Conservation (phyloP, 805 yeast species). For the Cyberlindnera sargentensis region DNA sequence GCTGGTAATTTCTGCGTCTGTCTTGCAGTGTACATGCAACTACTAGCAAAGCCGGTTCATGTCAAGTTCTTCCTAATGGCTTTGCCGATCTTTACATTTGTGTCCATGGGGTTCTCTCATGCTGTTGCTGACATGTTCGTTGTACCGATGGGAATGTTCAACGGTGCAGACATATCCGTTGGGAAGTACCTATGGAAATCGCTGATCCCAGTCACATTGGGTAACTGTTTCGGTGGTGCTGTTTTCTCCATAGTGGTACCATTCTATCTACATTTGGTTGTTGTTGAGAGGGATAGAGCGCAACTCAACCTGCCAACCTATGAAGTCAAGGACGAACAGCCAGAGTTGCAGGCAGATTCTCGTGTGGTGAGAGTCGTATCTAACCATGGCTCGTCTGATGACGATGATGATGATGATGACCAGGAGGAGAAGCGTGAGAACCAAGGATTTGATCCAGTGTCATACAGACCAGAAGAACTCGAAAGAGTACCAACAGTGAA, state of each 20-base stretch:
- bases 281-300: conserved; percentile 64
- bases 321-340: conserved; percentile 75
- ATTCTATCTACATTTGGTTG: conserved; percentile 65
- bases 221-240: conserved; percentile 76
- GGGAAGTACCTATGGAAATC: conserved; percentile 67
- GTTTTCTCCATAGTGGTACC: conserved; percentile 59
- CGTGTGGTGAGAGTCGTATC: conserved; percentile 54
- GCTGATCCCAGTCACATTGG: conserved; percentile 62
- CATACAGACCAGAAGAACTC: conserved; percentile 13
- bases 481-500: conserved; percentile 3
- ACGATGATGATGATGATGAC: conserved; percentile 1
- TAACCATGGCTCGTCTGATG: conserved; percentile 8
- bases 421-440: not conserved
- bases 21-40: conserved; percentile 67
- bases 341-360: conserved; percentile 69
- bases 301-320: conserved; percentile 56
- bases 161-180: conserved; percentile 57
- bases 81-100: conserved; percentile 72
- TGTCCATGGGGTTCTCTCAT: conserved; percentile 72
- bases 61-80: conserved; percentile 59
- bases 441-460: conserved; percentile 9
- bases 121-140: conserved; percentile 79
- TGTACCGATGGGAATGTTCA: conserved; percentile 58
- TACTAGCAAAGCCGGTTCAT: conserved; percentile 74
- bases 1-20: conserved; percentile 77